Conservation (phyloP, 768 basidiomycete species). For the Podaxis pistillaris region DNA sequence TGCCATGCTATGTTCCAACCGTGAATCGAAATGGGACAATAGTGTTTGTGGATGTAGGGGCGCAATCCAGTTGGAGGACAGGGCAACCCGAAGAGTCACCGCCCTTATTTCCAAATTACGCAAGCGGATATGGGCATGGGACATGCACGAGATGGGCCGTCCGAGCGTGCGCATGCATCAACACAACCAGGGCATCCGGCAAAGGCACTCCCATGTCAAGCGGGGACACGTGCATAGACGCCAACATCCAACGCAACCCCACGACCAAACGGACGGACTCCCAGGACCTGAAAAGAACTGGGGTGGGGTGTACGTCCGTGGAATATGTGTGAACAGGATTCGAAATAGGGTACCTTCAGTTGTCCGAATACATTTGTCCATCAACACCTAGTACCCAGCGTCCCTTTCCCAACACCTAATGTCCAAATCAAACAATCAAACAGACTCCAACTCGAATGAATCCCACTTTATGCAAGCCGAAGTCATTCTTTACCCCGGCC, state of each 20-base stretch:
- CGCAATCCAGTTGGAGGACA: neutral
- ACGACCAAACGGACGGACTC: neutral
- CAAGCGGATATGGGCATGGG: neutral
- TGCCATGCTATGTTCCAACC: neutral
- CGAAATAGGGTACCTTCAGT: neutral
- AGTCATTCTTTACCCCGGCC: neutral
- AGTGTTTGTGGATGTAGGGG: neutral
- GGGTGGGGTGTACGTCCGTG: constrained; percentile 2
- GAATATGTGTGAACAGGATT: constrained; percentile 10
- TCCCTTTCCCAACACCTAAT: neutral
- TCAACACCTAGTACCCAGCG: neutral
- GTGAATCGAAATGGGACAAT: neutral
- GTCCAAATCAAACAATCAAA: neutral
- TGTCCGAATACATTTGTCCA: neutral
- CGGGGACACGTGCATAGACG: neutral
- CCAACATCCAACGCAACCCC: neutral
- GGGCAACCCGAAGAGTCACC: constrained; percentile 4
- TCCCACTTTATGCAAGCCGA: neutral
- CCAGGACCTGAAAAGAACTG: constrained; percentile 7
- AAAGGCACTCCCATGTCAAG: neutral
- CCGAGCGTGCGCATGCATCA: neutral
- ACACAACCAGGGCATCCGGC: neutral
- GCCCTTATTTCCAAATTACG: constrained; percentile 7
- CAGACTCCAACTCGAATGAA: neutral
- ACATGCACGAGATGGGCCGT: neutral